Percentiles rank a stretch among this genome's conserved stretches.
Evolutionary conservation across 306 rosid species (phyloP).

Genomic region (Crotalaria pallida): DNA sequence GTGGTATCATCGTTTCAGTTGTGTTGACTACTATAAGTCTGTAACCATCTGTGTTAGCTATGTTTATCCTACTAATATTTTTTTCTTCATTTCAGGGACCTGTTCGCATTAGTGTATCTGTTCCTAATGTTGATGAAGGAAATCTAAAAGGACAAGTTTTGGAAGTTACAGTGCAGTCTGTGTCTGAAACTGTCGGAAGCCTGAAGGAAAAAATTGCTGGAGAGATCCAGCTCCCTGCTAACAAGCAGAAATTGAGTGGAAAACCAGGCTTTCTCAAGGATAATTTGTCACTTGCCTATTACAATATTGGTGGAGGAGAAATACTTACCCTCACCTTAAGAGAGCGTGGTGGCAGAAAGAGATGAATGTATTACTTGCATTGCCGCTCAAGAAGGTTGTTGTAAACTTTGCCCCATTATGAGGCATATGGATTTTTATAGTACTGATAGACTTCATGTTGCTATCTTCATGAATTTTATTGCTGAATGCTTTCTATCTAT

Average conservation of each 20-base stretch:
- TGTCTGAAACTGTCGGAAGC: slow-evolving; percentile 81
- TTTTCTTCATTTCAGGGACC: slow-evolving; percentile 54
- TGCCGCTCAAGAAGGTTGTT: slow-evolving; percentile 42
- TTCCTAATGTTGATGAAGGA: slow-evolving; percentile 90
- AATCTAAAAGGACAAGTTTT: slow-evolving; percentile 83
- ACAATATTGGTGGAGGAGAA: slow-evolving; percentile 83
- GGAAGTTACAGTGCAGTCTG: slow-evolving; percentile 73
- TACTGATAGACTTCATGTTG: slow-evolving; percentile 27
- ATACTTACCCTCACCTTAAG: slow-evolving; percentile 64
- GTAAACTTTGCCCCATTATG: slow-evolving; percentile 35
- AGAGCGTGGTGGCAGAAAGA: slow-evolving; percentile 99
- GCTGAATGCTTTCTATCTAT: slow-evolving; percentile 20
- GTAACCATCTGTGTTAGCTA: background rate
- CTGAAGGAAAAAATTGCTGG: slow-evolving; percentile 94
- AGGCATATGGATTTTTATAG: slow-evolving; percentile 29
- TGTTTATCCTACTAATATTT: slow-evolving; percentile 8
- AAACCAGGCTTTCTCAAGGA: slow-evolving; percentile 98
- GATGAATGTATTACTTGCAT: slow-evolving; percentile 39
- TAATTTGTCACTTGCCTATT: slow-evolving; percentile 82
- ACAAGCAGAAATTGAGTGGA: slow-evolving; percentile 95
- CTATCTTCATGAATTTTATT: slow-evolving; percentile 24
- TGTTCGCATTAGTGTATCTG: slow-evolving; percentile 59
- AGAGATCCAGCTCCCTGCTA: slow-evolving; percentile 95
- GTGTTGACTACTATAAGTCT: slow-evolving; percentile 58
- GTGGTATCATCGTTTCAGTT: slow-evolving; percentile 75